Evolutionary conservation across 2,329 filamentous ascomycete species (phyloP), one percentile per base, ranked within the genome.

Genomic region (Colletotrichum musae): DNA sequence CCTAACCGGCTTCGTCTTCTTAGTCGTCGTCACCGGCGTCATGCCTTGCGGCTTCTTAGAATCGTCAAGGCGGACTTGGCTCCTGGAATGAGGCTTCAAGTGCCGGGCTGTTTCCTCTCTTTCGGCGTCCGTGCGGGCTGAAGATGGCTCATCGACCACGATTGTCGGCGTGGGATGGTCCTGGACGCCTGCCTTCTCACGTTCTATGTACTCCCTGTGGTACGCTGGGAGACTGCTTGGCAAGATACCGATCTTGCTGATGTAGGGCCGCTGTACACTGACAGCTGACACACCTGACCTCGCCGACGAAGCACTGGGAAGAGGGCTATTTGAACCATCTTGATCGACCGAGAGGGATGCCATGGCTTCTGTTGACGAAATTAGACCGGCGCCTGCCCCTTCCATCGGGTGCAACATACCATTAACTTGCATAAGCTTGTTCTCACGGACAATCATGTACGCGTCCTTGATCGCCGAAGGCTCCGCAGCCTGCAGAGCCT

Each of bases 381-480:
- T 63, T 45, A 51, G 45, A 36, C 28, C 16, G 50, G 26, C 26
- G 51, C 5, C 24, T 16, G 36, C 15, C 13, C 7, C 18, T 28
- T n/a, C 21, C 16, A 10, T 9, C 28, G 21, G 48, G 12, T 15
- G 21, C 2, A 26, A 52, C 39, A 28, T 85, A 97, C 94, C 94
- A 79, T 94, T 97, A 64, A 91, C 92, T 79, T 95, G 93, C 95
- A 98, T 98, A 79, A 98, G 89, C 80, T 98, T 96, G 79, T 98
- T 98, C 81, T 99, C 96, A 61, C 95, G 91, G 28, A 99, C 94
- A 79, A 99, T 99, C 82, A 98, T 91, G 83, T 98, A 99, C 1
- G 96, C 96, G 81, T 99, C 96, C 83, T 99, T 99, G 85, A 99
- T 98, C 12, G 96, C 95, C 68, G 95, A 98, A 13, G 96, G 96